Conservation (phyloP, 306 rosid species). For the Arachis stenosperma region DNA sequence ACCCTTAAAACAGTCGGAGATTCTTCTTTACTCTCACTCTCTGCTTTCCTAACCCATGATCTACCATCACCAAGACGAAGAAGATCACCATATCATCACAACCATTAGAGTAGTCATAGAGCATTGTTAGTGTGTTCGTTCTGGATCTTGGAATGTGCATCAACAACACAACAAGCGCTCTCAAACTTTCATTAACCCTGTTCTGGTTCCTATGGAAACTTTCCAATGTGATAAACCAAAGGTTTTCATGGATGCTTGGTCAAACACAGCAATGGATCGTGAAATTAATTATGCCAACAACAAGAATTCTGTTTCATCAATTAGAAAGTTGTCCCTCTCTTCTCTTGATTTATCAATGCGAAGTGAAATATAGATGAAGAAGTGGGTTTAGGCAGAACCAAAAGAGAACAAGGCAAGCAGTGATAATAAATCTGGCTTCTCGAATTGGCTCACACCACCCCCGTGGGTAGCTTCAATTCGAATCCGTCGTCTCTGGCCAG, state of each 20-base stretch:
- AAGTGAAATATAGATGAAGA: conserved; percentile 47
- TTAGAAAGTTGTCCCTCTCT: conserved; percentile 54
- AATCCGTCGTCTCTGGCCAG: conserved; percentile 49
- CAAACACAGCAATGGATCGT: no score
- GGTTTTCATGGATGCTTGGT: conserved; percentile 36
- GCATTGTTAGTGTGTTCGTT: no score
- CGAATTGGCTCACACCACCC: conserved; percentile 58
- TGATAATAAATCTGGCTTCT: conserved; percentile 34
- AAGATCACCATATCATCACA: no score
- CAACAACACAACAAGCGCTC: conserved; percentile 41
- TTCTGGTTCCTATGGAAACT: conserved; percentile 41
- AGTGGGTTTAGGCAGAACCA: conserved; percentile 48
- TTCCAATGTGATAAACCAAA: conserved; percentile 50
- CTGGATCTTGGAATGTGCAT: background rate
- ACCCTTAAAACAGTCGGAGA: no score
- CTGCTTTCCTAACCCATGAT: no score
- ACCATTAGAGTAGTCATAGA: no score
- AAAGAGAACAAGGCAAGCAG: conserved; percentile 30
- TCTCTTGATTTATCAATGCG: conserved; percentile 75
- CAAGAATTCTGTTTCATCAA: conserved; percentile 33
- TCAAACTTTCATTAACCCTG: conserved; percentile 47
- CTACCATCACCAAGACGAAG: no score
- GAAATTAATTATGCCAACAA: no score
- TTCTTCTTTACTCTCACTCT: no score
- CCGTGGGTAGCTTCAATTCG: conserved; percentile 55